A percentile compares a stretch with the other conserved stretches of the same genome.
phyloP scores from a whole-genome alignment of 2,329 filamentous ascomycete species.

The Anisogramma anomala region DNA sequence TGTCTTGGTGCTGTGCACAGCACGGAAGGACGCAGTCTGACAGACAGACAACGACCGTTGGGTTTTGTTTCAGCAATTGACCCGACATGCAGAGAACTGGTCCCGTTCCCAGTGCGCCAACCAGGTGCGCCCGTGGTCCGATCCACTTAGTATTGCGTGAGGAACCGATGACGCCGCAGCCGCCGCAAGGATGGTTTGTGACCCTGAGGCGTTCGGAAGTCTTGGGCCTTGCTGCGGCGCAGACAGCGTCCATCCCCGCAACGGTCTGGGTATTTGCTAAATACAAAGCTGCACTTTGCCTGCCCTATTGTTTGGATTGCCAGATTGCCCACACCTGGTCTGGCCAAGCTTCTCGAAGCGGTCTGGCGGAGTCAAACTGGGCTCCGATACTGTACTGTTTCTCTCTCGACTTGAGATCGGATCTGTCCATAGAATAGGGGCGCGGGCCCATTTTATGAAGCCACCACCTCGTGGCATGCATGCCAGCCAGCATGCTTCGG shows the following conservation, averaged over 20 bases:
- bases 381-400: not conserved
- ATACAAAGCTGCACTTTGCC: no score
- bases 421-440: no score
- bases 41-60: not conserved
- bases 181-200: not conserved
- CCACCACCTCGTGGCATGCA: no score
- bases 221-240: not conserved
- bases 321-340: no score
- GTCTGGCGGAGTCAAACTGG: not conserved
- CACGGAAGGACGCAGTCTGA: constrained; percentile 1
- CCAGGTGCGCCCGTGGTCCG: constrained; percentile 4
- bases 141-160: not conserved
- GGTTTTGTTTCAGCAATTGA: not conserved
- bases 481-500: no score
- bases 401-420: no score
- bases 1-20: not conserved
- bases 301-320: no score
- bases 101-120: not conserved
- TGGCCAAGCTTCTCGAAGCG: not conserved
- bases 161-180: constrained; percentile 9
- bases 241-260: constrained; percentile 12
- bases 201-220: not conserved
- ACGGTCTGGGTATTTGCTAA: not conserved
- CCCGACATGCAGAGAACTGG: constrained; percentile 1
- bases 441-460: no score